A percentile compares a stretch with the other conserved stretches of the same genome.
These are phyloP conservation scores for Yarrowia sp. DNA, from an alignment of 805 yeast species.

Conservation along the genomic window DNA sequence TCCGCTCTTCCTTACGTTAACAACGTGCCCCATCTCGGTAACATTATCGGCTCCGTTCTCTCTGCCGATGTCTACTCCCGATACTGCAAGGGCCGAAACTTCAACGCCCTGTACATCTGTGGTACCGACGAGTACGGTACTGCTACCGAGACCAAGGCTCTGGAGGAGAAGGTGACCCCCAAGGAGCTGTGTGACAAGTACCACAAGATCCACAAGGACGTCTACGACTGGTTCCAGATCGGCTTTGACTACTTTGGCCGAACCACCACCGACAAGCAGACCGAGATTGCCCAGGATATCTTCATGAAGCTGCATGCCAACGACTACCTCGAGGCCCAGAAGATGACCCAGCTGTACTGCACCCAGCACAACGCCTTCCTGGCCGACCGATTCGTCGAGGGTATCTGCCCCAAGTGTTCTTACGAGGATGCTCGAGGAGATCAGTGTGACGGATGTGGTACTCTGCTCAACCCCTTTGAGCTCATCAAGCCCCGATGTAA, in stretches of 20 bases:
- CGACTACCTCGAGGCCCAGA: constrained; percentile 78
- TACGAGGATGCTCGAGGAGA: constrained; percentile 99
- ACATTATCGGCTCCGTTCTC: constrained; percentile 90
- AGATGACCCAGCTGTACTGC: constrained; percentile 88
- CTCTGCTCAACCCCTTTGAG: constrained; percentile 85
- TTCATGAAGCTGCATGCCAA: constrained; percentile 74
- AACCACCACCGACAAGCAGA: constrained; percentile 88
- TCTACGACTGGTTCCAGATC: constrained; percentile 95
- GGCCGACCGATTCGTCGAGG: constrained; percentile 97
- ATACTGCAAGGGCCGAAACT: constrained; percentile 83
- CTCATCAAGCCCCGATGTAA: constrained; percentile 94
- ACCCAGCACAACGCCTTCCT: constrained; percentile 84
- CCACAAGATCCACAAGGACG: constrained; percentile 78
- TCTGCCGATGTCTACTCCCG: constrained; percentile 93
- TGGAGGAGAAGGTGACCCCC: constrained; percentile 90
- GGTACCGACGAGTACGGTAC: constrained; percentile 99
- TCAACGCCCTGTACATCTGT: constrained; percentile 81
- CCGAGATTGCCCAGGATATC: constrained; percentile 93
- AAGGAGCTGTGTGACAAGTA: constrained; percentile 87
- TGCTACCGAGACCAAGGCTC: constrained; percentile 97
- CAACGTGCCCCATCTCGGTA: constrained; percentile 97
- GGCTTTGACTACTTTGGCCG: constrained; percentile 95
- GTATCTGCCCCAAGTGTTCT: constrained; percentile 91
- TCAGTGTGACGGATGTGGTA: constrained; percentile 97
- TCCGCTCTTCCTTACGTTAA: constrained; percentile 98